Evolutionary conservation across 1,284 basidiomycete species (phyloP).

Genomic region (Mrakiaceae sp.): DNA sequence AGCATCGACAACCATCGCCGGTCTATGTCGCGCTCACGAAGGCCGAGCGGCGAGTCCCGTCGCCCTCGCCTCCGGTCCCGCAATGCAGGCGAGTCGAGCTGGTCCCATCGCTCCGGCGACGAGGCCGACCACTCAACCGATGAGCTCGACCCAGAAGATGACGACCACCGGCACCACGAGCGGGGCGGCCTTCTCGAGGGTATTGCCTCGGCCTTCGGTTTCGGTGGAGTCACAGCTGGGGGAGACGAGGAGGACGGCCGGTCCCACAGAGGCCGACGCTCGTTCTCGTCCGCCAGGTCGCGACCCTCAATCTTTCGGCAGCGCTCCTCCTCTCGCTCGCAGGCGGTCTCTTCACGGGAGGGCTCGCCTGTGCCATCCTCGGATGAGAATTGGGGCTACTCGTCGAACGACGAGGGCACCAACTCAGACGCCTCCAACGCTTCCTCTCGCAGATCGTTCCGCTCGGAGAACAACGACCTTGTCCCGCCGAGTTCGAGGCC

Average conservation of each 20-base stretch:
- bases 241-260: conserved; percentile 10
- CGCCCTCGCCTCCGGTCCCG: not conserved
- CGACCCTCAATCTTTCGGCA: conserved; percentile 3
- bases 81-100: not conserved
- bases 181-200: conserved; percentile 12
- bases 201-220: conserved; percentile 14
- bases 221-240: conserved; percentile 9
- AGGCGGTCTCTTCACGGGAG: conserved; percentile 5
- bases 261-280: not conserved
- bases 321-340: conserved; percentile 11
- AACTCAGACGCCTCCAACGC: conserved; percentile 5
- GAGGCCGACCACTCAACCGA: not conserved
- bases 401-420: conserved; percentile 16
- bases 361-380: conserved; percentile 3
- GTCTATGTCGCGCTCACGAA: conserved; percentile 3
- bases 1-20: not conserved
- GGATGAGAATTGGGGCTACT: conserved; percentile 19
- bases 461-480: conserved; percentile 20
- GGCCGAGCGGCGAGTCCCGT: conserved; percentile 3
- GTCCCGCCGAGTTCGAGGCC: conserved; percentile 6
- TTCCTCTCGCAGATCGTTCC: conserved; percentile 11
- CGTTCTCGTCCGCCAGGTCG: conserved; percentile 9
- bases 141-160: conserved; percentile 1
- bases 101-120: not conserved
- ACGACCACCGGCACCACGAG: not conserved